Base-by-base conservation (phyloP, 371 early-diverging fungal species). In the Nosema muscidifuracis region DNA sequence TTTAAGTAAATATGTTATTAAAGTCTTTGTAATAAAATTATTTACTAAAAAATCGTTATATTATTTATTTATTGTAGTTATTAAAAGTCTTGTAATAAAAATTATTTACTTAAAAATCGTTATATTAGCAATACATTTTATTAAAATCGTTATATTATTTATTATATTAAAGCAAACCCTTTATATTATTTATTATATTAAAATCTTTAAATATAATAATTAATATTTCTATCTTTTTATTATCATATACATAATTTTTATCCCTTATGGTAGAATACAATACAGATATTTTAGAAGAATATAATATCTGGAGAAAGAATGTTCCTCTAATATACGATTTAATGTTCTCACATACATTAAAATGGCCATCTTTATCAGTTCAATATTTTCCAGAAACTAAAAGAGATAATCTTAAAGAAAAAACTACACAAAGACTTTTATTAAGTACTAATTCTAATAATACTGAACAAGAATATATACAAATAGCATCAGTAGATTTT, bases 251-350 rank as follows among this genome's bases (percentile, higher is more conserved):
- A 12, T 36, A 3, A 36, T 7, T 7, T 36, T 36, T 36, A 36
- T 36, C 12, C 36, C 7, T 7, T 7, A 53, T 26, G 26, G 24
- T 53, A 26, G 55, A 53, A 4, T 22, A 20, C 7, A 24, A 53
- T 26, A 53, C 9, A 20, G 47, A 47, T 10, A 89, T 92, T 71
- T 89, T 90, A 71, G 91, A 93, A 83, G 95, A 96, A 79, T 95
- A 94, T 85, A 81, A 81, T 74, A 75, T 92, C 70, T 98, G 99
- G 99, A 93, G 94, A 80, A 96, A 95, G 86, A 95, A 95, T 84
- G 88, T 92, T 12, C 97, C 94, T 28, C 92, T 93, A 70, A 85
- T 96, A 24, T 98, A 98, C 81, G 96, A 95, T 82, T 85, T 93
- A 73, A 87, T 95, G 20, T 88, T 95, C 31, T 92, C 94, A 1